Conservation (phyloP, 1,284 basidiomycete species). For the Papiliotrema nemorosa region DNA sequence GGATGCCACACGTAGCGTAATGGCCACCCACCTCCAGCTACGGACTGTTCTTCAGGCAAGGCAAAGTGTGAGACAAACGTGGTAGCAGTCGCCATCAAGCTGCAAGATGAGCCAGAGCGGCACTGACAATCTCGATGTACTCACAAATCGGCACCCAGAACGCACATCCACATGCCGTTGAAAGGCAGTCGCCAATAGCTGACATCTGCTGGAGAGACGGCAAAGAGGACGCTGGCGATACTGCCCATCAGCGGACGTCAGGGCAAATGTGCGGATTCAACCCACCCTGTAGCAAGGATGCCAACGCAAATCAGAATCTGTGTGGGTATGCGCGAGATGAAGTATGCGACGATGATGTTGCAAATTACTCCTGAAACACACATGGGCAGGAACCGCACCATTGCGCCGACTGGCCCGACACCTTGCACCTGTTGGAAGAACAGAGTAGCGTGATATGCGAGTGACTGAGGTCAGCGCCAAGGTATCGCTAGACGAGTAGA, state of each 20-base stretch:
- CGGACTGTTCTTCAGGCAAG: slow-evolving; percentile 68
- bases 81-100: slow-evolving; percentile 66
- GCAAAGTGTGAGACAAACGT: slow-evolving; percentile 73
- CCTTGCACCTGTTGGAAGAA: slow-evolving; percentile 43
- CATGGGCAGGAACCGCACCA: slow-evolving; percentile 75
- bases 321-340: slow-evolving; percentile 31
- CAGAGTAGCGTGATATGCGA: slow-evolving; percentile 41
- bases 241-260: slow-evolving; percentile 8
- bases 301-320: slow-evolving; percentile 57
- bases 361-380: slow-evolving; percentile 64
- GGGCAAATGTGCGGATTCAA: neutral
- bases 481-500: neutral
- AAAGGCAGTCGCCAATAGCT: slow-evolving; percentile 79
- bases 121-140: slow-evolving; percentile 5
- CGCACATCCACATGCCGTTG: slow-evolving; percentile 66
- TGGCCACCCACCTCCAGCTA: slow-evolving; percentile 61
- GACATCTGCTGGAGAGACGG: slow-evolving; percentile 59
- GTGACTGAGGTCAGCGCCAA: slow-evolving; percentile 13
- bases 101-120: slow-evolving; percentile 10
- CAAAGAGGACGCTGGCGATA: slow-evolving; percentile 66
- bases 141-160: slow-evolving; percentile 71
- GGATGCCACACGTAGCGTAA: neutral
- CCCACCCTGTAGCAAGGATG: slow-evolving; percentile 55
- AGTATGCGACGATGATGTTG: slow-evolving; percentile 54
- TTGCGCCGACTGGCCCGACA: slow-evolving; percentile 57